These are phyloP conservation scores for Talaromyces funiculosus DNA, from an alignment of 2,329 filamentous ascomycete species.

Conservation along the genomic window DNA sequence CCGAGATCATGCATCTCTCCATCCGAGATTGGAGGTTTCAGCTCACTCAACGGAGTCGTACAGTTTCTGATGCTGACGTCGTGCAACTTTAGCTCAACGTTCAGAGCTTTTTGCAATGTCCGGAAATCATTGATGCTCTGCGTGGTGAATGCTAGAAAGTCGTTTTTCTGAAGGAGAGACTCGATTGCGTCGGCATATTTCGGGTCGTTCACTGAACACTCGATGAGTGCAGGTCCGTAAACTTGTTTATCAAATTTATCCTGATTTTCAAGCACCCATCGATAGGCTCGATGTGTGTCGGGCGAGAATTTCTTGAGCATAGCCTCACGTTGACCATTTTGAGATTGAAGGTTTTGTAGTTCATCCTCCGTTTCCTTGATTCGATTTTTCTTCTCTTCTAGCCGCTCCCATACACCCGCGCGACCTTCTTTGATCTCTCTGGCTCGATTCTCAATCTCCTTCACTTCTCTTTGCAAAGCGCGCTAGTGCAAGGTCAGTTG, in stretches of 20 bases:
- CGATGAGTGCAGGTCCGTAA: slow-evolving; percentile 73
- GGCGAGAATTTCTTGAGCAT: slow-evolving; percentile 56
- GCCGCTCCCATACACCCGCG: slow-evolving; percentile 25
- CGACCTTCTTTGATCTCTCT: slow-evolving; percentile 36
- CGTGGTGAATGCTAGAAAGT: slow-evolving; percentile 62
- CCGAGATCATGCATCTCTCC: slow-evolving; percentile 56
- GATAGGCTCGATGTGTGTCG: slow-evolving; percentile 67
- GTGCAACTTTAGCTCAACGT: slow-evolving; percentile 59
- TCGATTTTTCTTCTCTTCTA: slow-evolving; percentile 31
- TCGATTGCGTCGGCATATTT: slow-evolving; percentile 60
- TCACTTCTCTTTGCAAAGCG: slow-evolving; percentile 44
- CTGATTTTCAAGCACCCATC: slow-evolving; percentile 72
- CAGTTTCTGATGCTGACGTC: slow-evolving; percentile 67
- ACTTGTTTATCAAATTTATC: slow-evolving; percentile 67
- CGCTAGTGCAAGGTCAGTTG: slow-evolving; percentile 43
- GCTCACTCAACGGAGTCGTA: slow-evolving; percentile 49
- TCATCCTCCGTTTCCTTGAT: slow-evolving; percentile 44
- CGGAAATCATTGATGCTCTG: slow-evolving; percentile 71
- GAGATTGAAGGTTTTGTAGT: slow-evolving; percentile 61
- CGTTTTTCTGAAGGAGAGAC: slow-evolving; percentile 48
- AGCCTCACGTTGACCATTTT: slow-evolving; percentile 65
- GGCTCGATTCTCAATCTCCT: slow-evolving; percentile 37
- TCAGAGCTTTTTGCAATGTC: slow-evolving; percentile 63
- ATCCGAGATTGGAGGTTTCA: slow-evolving; percentile 49
- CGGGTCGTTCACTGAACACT: slow-evolving; percentile 70